Evolutionary conservation across 305 asterid genomes (phyloP).

Genomic region (Caryopteris hybrid): DNA sequence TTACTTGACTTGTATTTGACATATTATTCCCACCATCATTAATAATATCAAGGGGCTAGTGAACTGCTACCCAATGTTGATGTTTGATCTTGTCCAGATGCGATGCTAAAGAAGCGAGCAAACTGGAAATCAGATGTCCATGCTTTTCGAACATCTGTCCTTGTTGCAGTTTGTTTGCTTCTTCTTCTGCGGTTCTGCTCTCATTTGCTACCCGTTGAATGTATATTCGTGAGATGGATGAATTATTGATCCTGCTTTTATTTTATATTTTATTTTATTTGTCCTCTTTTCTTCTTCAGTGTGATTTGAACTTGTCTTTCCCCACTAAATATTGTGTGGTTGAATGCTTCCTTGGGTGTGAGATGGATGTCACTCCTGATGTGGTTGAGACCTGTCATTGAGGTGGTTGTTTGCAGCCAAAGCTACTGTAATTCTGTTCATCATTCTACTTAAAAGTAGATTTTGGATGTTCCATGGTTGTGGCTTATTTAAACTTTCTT

Average conservation of each 20-base stretch:
- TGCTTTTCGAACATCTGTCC: not conserved
- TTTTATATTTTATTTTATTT: too few relatives aligned
- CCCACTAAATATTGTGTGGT: not conserved
- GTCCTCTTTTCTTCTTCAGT: not conserved
- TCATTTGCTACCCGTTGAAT: not conserved
- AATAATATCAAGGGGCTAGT: not conserved
- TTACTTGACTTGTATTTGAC: not conserved
- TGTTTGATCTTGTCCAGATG: not conserved
- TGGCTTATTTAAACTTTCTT: not conserved
- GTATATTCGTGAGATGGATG: not conserved
- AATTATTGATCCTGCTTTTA: not conserved
- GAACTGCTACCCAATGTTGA: not conserved
- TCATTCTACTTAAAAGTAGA: not conserved
- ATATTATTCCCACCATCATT: not conserved
- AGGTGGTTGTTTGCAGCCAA: conserved; percentile 13
- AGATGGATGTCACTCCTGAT: not conserved
- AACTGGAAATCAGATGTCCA: not conserved
- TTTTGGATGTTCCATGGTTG: not conserved
- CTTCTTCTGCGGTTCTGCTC: not conserved
- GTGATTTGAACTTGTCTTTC: not conserved
- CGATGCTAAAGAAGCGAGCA: conserved; percentile 9
- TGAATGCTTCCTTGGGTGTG: not conserved
- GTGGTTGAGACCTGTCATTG: conserved; percentile 1
- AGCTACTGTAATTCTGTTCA: not conserved
- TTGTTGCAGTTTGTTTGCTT: not conserved